Conservation (phyloP, 2,329 filamentous ascomycete species). For the Thielaviopsis ethacetica region DNA sequence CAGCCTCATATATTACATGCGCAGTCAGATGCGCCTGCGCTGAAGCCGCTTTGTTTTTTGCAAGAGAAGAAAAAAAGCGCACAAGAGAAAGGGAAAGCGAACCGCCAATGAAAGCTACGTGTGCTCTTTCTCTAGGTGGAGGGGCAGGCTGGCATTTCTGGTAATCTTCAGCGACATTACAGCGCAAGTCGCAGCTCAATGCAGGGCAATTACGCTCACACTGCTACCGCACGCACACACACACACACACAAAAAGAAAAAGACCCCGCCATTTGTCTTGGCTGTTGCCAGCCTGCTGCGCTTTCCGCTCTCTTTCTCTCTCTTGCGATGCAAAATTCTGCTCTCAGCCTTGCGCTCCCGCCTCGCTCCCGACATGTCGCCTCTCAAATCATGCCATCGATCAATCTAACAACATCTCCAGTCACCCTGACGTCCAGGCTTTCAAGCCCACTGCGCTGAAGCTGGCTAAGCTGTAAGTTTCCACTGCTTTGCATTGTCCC, state of each 20-base stretch:
- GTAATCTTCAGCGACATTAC: background rate
- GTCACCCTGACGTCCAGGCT: constrained; percentile 84
- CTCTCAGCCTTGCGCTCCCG: background rate
- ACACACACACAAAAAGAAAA: background rate
- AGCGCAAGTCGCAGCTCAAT: background rate
- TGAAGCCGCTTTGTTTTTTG: background rate
- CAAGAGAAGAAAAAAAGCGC: background rate
- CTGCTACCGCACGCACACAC: background rate
- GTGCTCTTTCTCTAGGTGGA: background rate
- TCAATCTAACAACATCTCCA: constrained; percentile 17
- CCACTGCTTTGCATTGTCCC: background rate
- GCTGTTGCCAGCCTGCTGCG: background rate
- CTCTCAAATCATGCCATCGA: background rate
- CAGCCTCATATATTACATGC: background rate
- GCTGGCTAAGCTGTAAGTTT: constrained; percentile 79
- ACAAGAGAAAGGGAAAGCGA: background rate
- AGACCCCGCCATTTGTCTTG: background rate
- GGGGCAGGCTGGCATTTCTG: background rate
- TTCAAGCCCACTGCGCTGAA: constrained; percentile 92
- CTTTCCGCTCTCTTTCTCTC: background rate
- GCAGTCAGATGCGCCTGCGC: background rate
- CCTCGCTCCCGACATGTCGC: background rate
- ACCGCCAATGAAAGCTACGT: background rate
- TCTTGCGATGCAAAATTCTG: constrained; percentile 7
- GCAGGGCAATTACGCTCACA: background rate